These are phyloP conservation scores for Fragaria ananassa DNA, from an alignment of 306 rosid species.

Conservation along the genomic window DNA sequence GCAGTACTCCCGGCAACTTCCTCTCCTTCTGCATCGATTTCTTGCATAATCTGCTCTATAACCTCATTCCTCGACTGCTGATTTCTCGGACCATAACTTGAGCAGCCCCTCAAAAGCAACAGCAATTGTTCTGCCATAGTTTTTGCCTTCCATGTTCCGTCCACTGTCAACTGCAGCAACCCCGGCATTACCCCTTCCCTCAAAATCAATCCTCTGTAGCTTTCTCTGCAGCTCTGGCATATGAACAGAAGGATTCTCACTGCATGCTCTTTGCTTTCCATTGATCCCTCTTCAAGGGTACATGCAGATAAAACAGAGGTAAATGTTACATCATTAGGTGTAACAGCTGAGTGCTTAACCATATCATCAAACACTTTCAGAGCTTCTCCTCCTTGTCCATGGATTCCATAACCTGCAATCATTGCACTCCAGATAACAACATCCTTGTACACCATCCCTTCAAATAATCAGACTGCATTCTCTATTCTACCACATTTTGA, in stretches of 20 bases:
- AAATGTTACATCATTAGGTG: conserved; percentile 60
- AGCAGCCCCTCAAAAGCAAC: conserved; percentile 60
- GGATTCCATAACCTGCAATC: conserved; percentile 74
- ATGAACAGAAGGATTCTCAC: conserved; percentile 53
- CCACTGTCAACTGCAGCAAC: conserved; percentile 72
- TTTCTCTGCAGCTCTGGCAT: conserved; percentile 73
- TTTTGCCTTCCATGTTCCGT: conserved; percentile 65
- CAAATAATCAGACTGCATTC: conserved; percentile 50
- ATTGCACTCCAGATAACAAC: conserved; percentile 78
- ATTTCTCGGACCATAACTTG: conserved; percentile 35
- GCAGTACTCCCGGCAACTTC: conserved; percentile 44
- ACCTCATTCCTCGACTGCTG: conserved; percentile 40
- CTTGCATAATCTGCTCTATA: conserved; percentile 58
- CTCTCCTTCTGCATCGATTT: conserved; percentile 67
- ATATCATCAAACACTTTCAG: conserved; percentile 47
- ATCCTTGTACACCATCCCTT: conserved; percentile 50
- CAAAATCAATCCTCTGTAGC: conserved; percentile 58
- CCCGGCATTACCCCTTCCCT: conserved; percentile 85
- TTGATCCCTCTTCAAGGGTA: conserved; percentile 65
- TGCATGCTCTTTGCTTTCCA: conserved; percentile 58
- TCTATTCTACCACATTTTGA: conserved; percentile 69
- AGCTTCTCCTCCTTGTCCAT: conserved; percentile 63
- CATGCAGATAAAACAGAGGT: conserved; percentile 71
- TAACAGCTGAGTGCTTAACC: conserved; percentile 44
- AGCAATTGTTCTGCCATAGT: conserved; percentile 47